Percentiles rank a stretch among this genome's conserved stretches.
Conservation (phyloP, 306 rosid genomes). For the Cucurbita argyrosperma region DNA sequence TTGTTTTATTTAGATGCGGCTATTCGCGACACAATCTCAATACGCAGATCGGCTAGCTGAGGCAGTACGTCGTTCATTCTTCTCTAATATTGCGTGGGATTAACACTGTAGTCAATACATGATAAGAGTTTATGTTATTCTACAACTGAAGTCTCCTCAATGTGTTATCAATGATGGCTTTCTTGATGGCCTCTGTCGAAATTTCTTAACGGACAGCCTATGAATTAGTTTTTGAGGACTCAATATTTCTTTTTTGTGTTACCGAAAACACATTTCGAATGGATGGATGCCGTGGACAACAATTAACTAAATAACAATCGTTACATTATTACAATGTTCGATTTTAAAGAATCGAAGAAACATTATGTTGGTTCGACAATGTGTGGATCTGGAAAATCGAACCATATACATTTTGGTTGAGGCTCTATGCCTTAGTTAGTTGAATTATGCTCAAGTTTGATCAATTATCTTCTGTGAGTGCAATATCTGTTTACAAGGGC, state of each 20-base stretch:
- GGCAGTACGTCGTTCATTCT: conserved; percentile 36
- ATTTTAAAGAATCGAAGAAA: neutral
- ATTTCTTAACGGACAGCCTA: neutral
- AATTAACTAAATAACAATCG: neutral
- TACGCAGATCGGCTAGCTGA: conserved; percentile 89
- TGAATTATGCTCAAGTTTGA: neutral
- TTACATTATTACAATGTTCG: neutral
- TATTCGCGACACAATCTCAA: conserved; percentile 67
- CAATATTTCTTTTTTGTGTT: neutral
- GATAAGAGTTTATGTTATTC: neutral
- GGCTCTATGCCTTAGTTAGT: neutral
- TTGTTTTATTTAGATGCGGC: conserved; percentile 42
- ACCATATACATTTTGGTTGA: neutral
- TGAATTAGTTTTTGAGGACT: neutral
- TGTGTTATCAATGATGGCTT: neutral
- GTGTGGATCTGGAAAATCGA: neutral
- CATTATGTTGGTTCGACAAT: neutral
- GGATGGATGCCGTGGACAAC: neutral
- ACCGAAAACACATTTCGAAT: neutral
- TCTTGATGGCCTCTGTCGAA: neutral
- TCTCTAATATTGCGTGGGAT: neutral
- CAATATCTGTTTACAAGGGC: neutral
- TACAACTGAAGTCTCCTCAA: neutral
- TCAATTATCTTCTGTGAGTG: neutral
- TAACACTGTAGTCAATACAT: neutral